Evolutionary conservation across 345 rosid genomes (phyloP).

Genomic region (Eucalyptus pumila): DNA sequence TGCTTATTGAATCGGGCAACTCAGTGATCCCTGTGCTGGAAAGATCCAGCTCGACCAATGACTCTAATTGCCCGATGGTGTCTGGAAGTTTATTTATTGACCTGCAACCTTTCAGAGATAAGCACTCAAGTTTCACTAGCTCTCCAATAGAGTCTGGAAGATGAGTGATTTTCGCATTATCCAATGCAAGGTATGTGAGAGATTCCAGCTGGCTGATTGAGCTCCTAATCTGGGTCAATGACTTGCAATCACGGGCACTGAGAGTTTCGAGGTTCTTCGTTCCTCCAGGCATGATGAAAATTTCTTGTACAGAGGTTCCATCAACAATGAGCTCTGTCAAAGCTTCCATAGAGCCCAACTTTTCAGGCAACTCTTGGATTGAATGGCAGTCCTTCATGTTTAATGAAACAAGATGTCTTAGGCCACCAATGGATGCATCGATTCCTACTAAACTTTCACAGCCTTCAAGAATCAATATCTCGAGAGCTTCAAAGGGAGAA

Average conservation of each 20-base stretch:
- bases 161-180: not conserved
- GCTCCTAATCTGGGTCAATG: not conserved
- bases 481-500: not conserved
- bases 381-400: conserved; percentile 1
- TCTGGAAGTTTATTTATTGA: conserved; percentile 5
- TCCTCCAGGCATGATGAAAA: not conserved
- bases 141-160: conserved; percentile 1
- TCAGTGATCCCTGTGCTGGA: conserved; percentile 2
- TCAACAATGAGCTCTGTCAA: conserved; percentile 1
- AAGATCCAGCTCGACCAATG: not conserved
- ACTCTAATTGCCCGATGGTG: not conserved
- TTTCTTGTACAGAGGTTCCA: conserved; percentile 2
- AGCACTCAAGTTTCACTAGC: not conserved
- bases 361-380: not conserved
- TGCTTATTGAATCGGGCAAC: not conserved
- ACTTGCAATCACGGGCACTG: conserved; percentile 3
- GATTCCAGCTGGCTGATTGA: conserved; percentile 5
- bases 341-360: not conserved
- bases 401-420: not conserved
- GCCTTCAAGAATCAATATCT: conserved; percentile 3
- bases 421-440: conserved; percentile 1
- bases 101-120: not conserved
- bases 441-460: conserved; percentile 1
- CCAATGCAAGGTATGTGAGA: not conserved
- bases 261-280: not conserved